These are phyloP conservation scores for Fusarium graminum DNA, from an alignment of 2,329 filamentous ascomycete genomes.

Conservation along the genomic window DNA sequence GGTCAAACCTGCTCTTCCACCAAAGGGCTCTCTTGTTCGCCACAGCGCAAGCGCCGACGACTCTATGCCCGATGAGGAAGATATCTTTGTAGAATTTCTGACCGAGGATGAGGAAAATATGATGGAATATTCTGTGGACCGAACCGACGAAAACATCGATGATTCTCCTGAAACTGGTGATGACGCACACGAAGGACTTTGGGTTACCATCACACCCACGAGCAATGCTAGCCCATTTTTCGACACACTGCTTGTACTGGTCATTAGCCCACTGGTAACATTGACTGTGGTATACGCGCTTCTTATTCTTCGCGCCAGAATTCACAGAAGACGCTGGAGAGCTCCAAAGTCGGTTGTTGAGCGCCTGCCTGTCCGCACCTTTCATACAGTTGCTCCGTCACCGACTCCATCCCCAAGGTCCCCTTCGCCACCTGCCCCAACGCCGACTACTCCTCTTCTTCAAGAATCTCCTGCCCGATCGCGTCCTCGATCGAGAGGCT, in stretches of 20 bases:
- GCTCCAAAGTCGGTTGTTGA: constrained; percentile 98
- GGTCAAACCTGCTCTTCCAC: constrained; percentile 19
- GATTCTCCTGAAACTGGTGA: constrained; percentile 42
- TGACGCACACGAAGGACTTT: constrained; percentile 76
- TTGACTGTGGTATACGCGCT: constrained; percentile 93
- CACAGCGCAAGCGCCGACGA: constrained; percentile 12
- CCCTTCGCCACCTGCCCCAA: constrained; percentile 74
- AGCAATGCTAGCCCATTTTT: constrained; percentile 93
- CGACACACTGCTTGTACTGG: constrained; percentile 95
- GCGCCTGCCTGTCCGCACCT: constrained; percentile 92
- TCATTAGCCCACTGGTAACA: constrained; percentile 92
- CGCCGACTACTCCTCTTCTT: constrained; percentile 84
- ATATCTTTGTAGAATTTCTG: constrained; percentile 39
- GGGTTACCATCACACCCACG: constrained; percentile 95
- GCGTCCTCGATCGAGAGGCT: constrained; percentile 74
- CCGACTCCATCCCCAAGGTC: constrained; percentile 67
- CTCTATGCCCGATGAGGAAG: constrained; percentile 28
- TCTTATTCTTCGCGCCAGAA: constrained; percentile 86
- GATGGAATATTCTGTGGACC: constrained; percentile 46
- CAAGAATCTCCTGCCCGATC: constrained; percentile 67
- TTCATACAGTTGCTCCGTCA: constrained; percentile 82
- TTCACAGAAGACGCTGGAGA: constrained; percentile 90
- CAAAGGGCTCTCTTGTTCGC: constrained; percentile 15
- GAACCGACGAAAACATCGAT: constrained; percentile 40
- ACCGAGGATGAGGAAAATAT: constrained; percentile 47